Conservation (phyloP, 345 rosid genomes). For the Mallotus nudiflorus region DNA sequence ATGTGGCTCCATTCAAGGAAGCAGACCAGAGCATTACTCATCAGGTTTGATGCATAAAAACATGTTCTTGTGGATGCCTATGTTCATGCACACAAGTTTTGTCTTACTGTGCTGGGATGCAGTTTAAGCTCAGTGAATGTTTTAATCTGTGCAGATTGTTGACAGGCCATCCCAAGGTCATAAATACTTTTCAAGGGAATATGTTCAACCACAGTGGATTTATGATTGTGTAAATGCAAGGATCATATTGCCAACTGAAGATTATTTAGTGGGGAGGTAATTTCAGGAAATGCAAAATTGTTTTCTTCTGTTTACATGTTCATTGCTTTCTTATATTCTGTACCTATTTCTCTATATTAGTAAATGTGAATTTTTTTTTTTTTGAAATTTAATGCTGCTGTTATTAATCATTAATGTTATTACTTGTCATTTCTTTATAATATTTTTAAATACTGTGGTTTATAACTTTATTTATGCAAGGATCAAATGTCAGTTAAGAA, state of each 20-base stretch:
- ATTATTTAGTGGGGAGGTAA: conserved; percentile 82
- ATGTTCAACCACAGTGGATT: conserved; percentile 96
- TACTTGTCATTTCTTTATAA: background rate
- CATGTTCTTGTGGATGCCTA: background rate
- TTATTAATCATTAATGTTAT: background rate
- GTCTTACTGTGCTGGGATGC: background rate
- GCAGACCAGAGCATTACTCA: conserved; percentile 81
- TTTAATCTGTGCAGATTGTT: conserved; percentile 59
- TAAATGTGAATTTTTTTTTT: too few species aligned
- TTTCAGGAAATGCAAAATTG: background rate
- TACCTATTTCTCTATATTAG: background rate
- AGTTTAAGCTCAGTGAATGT: background rate
- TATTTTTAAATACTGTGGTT: conserved; percentile 91
- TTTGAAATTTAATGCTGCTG: background rate
- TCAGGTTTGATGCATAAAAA: conserved; percentile 54
- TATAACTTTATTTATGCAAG: conserved; percentile 71
- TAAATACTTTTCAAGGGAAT: conserved; percentile 70
- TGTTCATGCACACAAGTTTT: background rate
- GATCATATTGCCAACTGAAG: conserved; percentile 67
- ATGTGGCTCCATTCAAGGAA: conserved; percentile 80
- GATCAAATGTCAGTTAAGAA: conserved; percentile 61
- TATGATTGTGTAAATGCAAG: conserved; percentile 79
- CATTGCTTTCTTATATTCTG: background rate
- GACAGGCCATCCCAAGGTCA: conserved; percentile 92
- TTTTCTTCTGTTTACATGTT: background rate